Conservation (phyloP, 2,329 filamentous ascomycete species). For the Colletotrichum lindemuthianum region DNA sequence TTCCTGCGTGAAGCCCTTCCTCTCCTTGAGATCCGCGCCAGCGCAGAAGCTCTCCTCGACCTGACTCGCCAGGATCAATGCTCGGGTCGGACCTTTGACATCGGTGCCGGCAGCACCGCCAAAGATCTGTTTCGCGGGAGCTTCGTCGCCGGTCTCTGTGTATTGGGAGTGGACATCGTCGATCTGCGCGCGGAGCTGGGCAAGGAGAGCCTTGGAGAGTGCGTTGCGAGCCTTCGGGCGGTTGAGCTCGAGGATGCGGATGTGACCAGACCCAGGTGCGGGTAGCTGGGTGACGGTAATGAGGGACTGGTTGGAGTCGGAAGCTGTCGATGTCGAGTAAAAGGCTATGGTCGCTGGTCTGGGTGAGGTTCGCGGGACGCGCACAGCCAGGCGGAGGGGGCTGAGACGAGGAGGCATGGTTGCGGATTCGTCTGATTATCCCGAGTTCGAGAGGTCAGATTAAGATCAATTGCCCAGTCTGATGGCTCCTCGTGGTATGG, state of each 20-base stretch:
- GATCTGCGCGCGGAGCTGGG: slow-evolving; percentile 76
- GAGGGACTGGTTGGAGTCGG: slow-evolving; percentile 54
- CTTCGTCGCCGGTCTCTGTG: slow-evolving; percentile 60
- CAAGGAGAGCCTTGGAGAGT: slow-evolving; percentile 82
- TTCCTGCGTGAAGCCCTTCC: slow-evolving; percentile 77
- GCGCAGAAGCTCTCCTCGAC: slow-evolving; percentile 92
- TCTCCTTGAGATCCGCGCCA: slow-evolving; percentile 93
- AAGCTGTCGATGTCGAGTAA: slow-evolving; percentile 57
- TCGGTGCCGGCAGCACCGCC: slow-evolving; percentile 57
- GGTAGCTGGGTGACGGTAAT: slow-evolving; percentile 80
- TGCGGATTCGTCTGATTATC: not conserved
- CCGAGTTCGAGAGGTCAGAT: not conserved
- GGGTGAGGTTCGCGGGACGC: slow-evolving; percentile 36
- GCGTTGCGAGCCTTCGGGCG: slow-evolving; percentile 88
- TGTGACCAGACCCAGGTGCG: slow-evolving; percentile 82
- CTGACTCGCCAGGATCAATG: slow-evolving; percentile 84
- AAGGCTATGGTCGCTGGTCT: slow-evolving; percentile 26
- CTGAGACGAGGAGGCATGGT: slow-evolving; percentile 47
- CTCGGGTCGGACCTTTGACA: slow-evolving; percentile 73
- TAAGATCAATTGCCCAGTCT: not conserved
- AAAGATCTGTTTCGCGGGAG: slow-evolving; percentile 51
- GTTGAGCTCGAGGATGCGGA: slow-evolving; percentile 89
- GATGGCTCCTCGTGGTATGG: no score
- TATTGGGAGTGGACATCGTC: slow-evolving; percentile 75
- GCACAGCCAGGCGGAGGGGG: slow-evolving; percentile 33